Conservation (phyloP, 805 yeast genomes). For the Kuraishia cidri region DNA sequence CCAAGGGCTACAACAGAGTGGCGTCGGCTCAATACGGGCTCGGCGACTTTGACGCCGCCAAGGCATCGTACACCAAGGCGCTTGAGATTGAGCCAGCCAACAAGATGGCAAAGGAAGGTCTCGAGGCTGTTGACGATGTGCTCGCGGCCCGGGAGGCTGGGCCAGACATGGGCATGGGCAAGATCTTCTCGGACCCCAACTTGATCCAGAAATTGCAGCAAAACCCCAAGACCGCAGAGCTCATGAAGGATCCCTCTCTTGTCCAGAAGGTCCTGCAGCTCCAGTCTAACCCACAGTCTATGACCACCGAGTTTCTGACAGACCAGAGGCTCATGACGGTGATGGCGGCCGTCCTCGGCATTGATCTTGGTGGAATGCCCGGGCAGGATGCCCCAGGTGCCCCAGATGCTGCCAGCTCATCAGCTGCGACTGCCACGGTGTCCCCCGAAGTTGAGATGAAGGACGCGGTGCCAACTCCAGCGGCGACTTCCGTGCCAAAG, state of each 20-base stretch:
- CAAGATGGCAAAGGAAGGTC: constrained; percentile 81
- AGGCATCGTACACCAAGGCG: constrained; percentile 64
- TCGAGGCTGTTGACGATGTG: constrained; percentile 60
- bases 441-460: constrained; percentile 24
- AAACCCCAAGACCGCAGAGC: constrained; percentile 82
- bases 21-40: constrained; percentile 93
- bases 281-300: constrained; percentile 66
- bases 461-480: constrained; percentile 16
- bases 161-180: constrained; percentile 71
- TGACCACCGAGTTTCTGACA: constrained; percentile 57
- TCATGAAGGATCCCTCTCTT: constrained; percentile 81
- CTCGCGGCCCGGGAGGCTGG: constrained; percentile 28
- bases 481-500: constrained; percentile 8
- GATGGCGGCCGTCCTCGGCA: constrained; percentile 78
- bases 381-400: constrained; percentile 9
- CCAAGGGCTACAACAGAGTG: constrained; percentile 89
- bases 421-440: constrained; percentile 16
- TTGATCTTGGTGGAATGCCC: constrained; percentile 42
- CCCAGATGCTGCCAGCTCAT: constrained; percentile 12
- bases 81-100: constrained; percentile 73
- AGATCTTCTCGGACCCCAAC: constrained; percentile 74
- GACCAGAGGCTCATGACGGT: constrained; percentile 88
- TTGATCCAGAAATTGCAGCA: constrained; percentile 63
- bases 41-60: constrained; percentile 71
- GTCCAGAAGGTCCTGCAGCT: constrained; percentile 57